Conservation (phyloP, 257 asterid species). For the Linaria vulgaris region DNA sequence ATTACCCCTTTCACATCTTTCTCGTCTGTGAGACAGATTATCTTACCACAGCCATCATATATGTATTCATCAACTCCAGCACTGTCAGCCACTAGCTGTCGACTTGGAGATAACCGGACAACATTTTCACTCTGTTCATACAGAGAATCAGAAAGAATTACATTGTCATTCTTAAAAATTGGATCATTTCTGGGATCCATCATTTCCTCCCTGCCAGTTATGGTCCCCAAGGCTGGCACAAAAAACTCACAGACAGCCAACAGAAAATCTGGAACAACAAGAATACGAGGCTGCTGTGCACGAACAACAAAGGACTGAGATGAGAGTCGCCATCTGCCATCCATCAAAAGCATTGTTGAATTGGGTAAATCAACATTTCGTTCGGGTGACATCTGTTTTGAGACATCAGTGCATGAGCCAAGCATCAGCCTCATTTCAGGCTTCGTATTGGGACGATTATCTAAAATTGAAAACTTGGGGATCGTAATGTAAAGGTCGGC, state of each 20-base stretch:
- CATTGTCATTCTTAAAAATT: conserved; percentile 59
- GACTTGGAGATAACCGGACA: conserved; percentile 70
- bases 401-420: conserved; percentile 82
- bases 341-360: conserved; percentile 97
- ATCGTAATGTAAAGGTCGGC: conserved; percentile 84
- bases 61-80: conserved; percentile 76
- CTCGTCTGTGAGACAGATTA: conserved; percentile 59
- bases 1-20: conserved; percentile 53
- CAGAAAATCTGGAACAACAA: conserved; percentile 93
- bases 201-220: conserved; percentile 96
- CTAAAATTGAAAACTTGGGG: conserved; percentile 85
- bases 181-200: conserved; percentile 95
- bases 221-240: conserved; percentile 89
- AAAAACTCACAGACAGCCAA: conserved; percentile 90
- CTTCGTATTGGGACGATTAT: conserved; percentile 85
- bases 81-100: conserved; percentile 82
- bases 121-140: conserved; percentile 76
- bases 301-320: conserved; percentile 93
- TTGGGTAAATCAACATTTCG: conserved; percentile 50
- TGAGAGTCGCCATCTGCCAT: conserved; percentile 90
- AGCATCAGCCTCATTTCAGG: conserved; percentile 99
- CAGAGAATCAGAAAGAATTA: conserved; percentile 58
- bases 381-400: conserved; percentile 66
- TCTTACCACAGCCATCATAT: conserved; percentile 96
- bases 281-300: conserved; percentile 93